Evolutionary conservation across 2,329 filamentous ascomycete species (phyloP).

Genomic region (Cordyceps fumosorosea): DNA sequence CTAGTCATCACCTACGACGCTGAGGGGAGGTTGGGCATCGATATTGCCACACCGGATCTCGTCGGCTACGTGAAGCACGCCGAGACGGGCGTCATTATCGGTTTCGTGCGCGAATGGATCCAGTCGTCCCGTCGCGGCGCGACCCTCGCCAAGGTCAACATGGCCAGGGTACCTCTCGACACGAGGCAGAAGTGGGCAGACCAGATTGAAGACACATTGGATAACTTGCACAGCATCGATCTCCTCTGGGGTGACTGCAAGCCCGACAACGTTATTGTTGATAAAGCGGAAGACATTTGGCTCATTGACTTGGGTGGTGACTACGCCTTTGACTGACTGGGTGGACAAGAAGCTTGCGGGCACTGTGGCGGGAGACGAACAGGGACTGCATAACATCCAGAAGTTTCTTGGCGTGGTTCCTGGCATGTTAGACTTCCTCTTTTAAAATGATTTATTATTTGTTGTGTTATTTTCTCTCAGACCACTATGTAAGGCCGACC

Average conservation of each 20-base stretch:
- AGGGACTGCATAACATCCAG: not conserved
- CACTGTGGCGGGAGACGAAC: not conserved
- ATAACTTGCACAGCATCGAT: not conserved
- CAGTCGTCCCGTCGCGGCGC: not conserved
- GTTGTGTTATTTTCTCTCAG: too few species aligned
- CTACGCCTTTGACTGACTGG: not conserved
- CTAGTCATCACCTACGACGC: not conserved
- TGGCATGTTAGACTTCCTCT: too few species aligned
- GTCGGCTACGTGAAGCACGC: not conserved
- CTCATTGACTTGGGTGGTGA: not conserved
- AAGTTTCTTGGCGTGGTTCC: not conserved
- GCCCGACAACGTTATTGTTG: not conserved
- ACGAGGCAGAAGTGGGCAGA: not conserved
- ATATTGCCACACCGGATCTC: not conserved
- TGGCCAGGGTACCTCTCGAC: not conserved
- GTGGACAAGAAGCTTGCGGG: not conserved
- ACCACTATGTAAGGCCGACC: too few species aligned
- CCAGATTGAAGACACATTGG: not conserved
- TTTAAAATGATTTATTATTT: too few species aligned
- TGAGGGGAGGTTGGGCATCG: not conserved
- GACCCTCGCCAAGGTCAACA: not conserved
- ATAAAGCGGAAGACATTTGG: not conserved
- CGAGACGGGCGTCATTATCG: not conserved
- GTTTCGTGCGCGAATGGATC: not conserved
- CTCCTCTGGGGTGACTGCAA: conserved; percentile 2